A percentile compares a stretch with the other conserved stretches of the same genome.
Evolutionary conservation across 23 red algal species (phyloP).

Genomic region (Gracilariopsis chorda): DNA sequence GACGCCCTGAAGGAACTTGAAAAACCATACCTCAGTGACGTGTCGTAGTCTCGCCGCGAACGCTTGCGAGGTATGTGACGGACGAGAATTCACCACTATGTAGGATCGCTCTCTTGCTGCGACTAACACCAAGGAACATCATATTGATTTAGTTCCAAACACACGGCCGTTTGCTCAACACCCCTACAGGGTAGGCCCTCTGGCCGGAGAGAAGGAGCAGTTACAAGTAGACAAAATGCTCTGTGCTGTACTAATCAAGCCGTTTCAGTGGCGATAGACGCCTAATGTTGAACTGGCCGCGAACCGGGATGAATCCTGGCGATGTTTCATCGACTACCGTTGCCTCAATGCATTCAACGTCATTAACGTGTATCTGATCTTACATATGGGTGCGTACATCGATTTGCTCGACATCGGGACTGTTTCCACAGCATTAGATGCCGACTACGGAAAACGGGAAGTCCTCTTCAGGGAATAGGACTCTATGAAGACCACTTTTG

Average conservation of each 20-base stretch:
- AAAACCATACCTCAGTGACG: neutral
- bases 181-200: neutral
- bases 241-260: neutral
- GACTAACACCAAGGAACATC: neutral
- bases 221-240: neutral
- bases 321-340: neutral
- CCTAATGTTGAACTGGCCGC: neutral
- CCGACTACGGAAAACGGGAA: too few relatives aligned
- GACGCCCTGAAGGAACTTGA: neutral
- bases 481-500: neutral
- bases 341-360: neutral
- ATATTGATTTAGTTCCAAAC: neutral
- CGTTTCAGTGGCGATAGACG: neutral
- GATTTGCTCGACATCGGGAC: neutral
- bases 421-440: neutral
- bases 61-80: neutral
- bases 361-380: neutral
- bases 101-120: neutral
- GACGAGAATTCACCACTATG: constrained; percentile 26
- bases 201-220: neutral
- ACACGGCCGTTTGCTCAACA: neutral
- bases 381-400: neutral
- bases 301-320: neutral
- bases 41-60: neutral
- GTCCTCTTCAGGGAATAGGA: neutral